phyloP scores from a whole-genome alignment of 2,329 filamentous ascomycete genomes.

The Alternaria longipes region DNA sequence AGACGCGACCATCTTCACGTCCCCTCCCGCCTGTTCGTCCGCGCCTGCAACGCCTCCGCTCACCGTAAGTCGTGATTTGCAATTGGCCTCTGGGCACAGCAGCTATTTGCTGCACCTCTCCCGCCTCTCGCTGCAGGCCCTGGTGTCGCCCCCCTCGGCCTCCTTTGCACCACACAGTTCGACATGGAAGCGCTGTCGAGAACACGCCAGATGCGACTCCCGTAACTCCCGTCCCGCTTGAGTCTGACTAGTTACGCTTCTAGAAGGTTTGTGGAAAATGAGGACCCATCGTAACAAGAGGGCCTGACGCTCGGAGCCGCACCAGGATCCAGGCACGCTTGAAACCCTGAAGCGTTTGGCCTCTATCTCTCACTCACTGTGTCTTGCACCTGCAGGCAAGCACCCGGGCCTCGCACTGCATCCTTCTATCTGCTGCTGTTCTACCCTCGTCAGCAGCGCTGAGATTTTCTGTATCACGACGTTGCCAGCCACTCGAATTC shows the following conservation, averaged over 20 bases:
- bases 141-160: conserved; percentile 16
- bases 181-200: conserved; percentile 35
- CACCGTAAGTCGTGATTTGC: conserved; percentile 18
- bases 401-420: conserved; percentile 7
- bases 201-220: conserved; percentile 32
- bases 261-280: conserved; percentile 50
- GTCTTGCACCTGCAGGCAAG: conserved; percentile 23
- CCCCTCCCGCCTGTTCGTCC: conserved; percentile 25
- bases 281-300: conserved; percentile 33
- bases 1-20: neutral
- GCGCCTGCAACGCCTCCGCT: conserved; percentile 13
- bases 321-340: conserved; percentile 24
- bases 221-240: conserved; percentile 36
- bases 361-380: conserved; percentile 18
- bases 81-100: conserved; percentile 20
- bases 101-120: conserved; percentile 16
- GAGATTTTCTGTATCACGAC: conserved; percentile 23
- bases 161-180: conserved; percentile 35
- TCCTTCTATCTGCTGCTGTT: conserved; percentile 22
- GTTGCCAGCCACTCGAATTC: conserved; percentile 19
- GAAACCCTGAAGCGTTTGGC: conserved; percentile 38
- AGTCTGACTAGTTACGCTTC: conserved; percentile 47
- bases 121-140: conserved; percentile 10
- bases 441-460: conserved; percentile 19
- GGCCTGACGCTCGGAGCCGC: conserved; percentile 29